A percentile compares a stretch with the other conserved stretches of the same genome.
phyloP scores from a whole-genome alignment of 148 eudicot genomes.

The Cornus controversa region DNA sequence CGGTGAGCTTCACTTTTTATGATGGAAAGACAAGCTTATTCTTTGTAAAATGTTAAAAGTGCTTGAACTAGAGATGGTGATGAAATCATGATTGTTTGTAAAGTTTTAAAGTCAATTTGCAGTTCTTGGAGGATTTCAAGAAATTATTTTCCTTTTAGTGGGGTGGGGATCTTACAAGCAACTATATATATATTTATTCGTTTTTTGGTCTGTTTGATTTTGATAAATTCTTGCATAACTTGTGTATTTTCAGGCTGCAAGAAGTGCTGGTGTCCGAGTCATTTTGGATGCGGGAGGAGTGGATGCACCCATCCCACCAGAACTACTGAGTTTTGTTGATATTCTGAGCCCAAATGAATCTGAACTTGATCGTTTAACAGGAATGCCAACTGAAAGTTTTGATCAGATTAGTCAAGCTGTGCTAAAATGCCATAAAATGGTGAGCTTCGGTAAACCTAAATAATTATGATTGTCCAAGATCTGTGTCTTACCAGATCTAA shows the following conservation, averaged over 20 bases:
- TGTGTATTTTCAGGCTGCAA: constrained; percentile 54
- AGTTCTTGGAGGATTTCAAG: not conserved
- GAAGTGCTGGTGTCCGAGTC: constrained; percentile 59
- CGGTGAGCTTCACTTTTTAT: no score
- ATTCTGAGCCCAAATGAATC: constrained; percentile 85
- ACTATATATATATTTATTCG: not conserved
- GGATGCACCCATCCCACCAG: constrained; percentile 67
- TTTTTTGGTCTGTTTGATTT: not conserved
- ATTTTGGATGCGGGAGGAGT: constrained; percentile 80
- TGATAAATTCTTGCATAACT: not conserved
- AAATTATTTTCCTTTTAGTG: not conserved
- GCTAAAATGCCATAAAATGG: constrained; percentile 70
- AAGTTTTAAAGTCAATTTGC: not conserved
- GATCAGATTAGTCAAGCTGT: constrained; percentile 79
- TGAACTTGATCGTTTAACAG: constrained; percentile 85
- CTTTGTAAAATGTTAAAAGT: no score
- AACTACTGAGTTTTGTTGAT: constrained; percentile 46
- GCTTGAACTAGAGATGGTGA: not conserved
- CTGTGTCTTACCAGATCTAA: not conserved
- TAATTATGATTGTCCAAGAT: not conserved
- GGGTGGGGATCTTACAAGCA: no score
- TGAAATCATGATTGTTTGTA: no score
- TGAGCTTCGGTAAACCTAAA: constrained; percentile 24
- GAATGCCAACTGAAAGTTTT: constrained; percentile 72
- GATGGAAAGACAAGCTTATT: not conserved